phyloP scores from a whole-genome alignment of 2,329 filamentous ascomycete species.

The Fusarium sp. region DNA sequence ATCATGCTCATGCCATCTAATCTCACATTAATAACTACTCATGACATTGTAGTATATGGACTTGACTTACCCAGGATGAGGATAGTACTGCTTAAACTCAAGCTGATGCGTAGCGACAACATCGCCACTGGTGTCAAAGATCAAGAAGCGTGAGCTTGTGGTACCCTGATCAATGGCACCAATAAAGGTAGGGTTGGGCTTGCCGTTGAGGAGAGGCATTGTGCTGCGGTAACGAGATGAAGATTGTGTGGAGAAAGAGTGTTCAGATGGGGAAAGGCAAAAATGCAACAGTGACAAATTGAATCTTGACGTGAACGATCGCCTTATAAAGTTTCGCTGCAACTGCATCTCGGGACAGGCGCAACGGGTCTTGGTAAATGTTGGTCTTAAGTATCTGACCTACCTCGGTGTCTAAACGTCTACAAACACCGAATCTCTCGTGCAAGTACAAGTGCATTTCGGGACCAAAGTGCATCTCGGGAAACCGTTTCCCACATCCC shows the following conservation, averaged over 20 bases:
- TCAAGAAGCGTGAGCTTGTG: conserved; percentile 80
- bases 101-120: conserved; percentile 79
- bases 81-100: conserved; percentile 80
- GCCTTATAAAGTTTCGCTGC: conserved; percentile 4
- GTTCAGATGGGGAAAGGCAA: conserved; percentile 14
- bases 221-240: not conserved
- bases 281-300: conserved; percentile 28
- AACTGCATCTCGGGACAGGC: conserved; percentile 8
- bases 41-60: no score
- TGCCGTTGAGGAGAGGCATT: conserved; percentile 50
- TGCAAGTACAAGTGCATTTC: conserved; percentile 2
- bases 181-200: conserved; percentile 62
- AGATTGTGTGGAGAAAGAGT: conserved; percentile 14
- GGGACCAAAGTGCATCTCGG: conserved; percentile 17
- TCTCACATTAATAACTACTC: no score
- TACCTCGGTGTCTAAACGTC: conserved; percentile 10
- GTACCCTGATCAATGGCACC: conserved; percentile 85
- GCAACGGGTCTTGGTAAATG: conserved; percentile 10
- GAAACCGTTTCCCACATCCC: conserved; percentile 12
- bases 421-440: conserved; percentile 19
- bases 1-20: conserved; percentile 84
- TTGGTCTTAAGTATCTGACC: conserved; percentile 27
- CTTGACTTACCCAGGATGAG: conserved; percentile 73
- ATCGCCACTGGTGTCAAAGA: conserved; percentile 77
- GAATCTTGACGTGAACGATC: conserved; percentile 5